Evolutionary conservation across 2,329 filamentous ascomycete species (phyloP).

Genomic region (Grosmannia huntii): DNA sequence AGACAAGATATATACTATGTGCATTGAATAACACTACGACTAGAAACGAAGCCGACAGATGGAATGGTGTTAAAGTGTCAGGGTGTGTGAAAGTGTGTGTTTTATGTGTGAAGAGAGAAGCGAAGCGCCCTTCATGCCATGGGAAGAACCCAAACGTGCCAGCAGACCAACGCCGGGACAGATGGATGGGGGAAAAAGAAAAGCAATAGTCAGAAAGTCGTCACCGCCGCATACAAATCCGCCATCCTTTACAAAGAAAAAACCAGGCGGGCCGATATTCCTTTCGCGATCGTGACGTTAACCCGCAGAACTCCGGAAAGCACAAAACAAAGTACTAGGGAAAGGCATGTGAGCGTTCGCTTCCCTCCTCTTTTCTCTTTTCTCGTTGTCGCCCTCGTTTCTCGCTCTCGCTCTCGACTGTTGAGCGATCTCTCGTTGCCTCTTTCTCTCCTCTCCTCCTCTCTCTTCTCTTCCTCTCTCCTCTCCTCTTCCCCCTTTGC

Average conservation of each 20-base stretch:
- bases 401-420: neutral
- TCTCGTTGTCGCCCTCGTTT: neutral
- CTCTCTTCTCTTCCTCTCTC: neutral
- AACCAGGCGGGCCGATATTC: neutral
- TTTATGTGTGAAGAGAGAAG: neutral
- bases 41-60: neutral
- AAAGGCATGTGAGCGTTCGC: neutral
- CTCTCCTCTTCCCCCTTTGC: neutral
- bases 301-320: neutral
- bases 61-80: neutral
- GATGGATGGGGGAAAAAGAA: neutral
- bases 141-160: neutral
- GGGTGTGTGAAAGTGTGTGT: neutral
- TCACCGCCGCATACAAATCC: neutral
- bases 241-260: neutral
- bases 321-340: neutral
- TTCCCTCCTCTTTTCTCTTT: neutral
- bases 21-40: slow-evolving; percentile 1
- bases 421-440: neutral
- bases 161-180: neutral
- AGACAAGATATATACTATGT: neutral
- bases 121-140: neutral
- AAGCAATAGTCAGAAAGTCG: neutral
- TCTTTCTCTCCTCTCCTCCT: neutral
- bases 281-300: neutral